These are phyloP conservation scores for Schizophyllum commune DNA, from an alignment of 1,284 basidiomycete species.

Conservation along the genomic window DNA sequence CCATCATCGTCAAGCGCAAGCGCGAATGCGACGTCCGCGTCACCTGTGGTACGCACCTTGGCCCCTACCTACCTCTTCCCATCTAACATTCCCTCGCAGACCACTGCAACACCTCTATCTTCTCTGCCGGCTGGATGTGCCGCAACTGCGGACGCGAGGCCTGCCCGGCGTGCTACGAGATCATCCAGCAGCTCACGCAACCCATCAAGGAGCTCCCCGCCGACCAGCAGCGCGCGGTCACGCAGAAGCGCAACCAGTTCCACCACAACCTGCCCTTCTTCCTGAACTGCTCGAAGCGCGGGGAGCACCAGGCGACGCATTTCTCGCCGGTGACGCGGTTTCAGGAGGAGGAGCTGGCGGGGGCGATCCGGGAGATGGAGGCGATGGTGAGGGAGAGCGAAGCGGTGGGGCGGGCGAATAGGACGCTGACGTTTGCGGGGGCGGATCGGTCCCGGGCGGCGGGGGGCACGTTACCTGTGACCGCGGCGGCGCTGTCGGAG, in stretches of 20 bases:
- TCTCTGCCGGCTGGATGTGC: conserved; percentile 87
- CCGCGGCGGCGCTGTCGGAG: not conserved
- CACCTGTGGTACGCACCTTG: conserved; percentile 63
- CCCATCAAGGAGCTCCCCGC: conserved; percentile 10
- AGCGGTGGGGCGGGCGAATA: conserved; percentile 18
- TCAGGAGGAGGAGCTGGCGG: conserved; percentile 52
- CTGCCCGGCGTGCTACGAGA: conserved; percentile 76
- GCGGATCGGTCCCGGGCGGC: conserved; percentile 2
- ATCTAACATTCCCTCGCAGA: conserved; percentile 38
- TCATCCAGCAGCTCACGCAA: conserved; percentile 56
- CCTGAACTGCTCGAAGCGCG: conserved; percentile 58
- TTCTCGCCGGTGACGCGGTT: conserved; percentile 82
- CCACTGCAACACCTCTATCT: conserved; percentile 88
- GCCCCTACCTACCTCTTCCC: conserved; percentile 4
- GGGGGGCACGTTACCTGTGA: not conserved
- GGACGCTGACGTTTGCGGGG: conserved; percentile 13
- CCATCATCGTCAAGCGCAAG: conserved; percentile 60
- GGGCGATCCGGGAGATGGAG: conserved; percentile 63
- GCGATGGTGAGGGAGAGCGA: conserved; percentile 28
- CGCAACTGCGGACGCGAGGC: conserved; percentile 84
- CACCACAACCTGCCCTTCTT: conserved; percentile 45
- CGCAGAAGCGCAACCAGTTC: conserved; percentile 18
- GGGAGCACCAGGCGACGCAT: conserved; percentile 57
- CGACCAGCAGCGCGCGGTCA: conserved; percentile 23
- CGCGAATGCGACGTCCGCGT: conserved; percentile 74